Evolutionary conservation across 2,329 filamentous ascomycete genomes (phyloP).

Genomic region (Paecilomyces niveus): DNA sequence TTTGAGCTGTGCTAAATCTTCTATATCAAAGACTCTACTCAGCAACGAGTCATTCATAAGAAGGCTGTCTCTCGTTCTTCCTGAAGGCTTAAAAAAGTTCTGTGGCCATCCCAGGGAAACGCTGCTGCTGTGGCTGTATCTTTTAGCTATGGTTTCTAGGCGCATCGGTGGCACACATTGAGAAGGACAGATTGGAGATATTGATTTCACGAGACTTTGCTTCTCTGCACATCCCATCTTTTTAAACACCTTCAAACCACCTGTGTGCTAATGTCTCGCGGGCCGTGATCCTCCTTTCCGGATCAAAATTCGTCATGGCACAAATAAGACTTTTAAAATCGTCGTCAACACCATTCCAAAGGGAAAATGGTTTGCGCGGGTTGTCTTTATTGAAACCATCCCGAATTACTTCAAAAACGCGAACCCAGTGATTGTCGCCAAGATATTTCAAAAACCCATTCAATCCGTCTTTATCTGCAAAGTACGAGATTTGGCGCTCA

Average conservation of each 20-base stretch:
- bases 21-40: no score
- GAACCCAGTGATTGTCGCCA: slow-evolving; percentile 33
- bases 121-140: no score
- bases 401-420: slow-evolving; percentile 30
- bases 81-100: no score
- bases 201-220: no score
- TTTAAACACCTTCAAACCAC: slow-evolving; percentile 12
- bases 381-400: slow-evolving; percentile 36
- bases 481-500: slow-evolving; percentile 43
- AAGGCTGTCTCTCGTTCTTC: no score
- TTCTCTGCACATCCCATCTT: background rate
- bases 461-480: slow-evolving; percentile 37
- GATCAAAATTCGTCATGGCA: slow-evolving; percentile 26
- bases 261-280: slow-evolving; percentile 24
- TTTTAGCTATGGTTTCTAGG: no score
- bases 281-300: slow-evolving; percentile 23
- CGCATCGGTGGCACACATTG: no score
- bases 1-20: no score
- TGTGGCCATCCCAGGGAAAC: no score
- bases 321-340: slow-evolving; percentile 23
- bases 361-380: slow-evolving; percentile 35
- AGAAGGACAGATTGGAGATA: no score
- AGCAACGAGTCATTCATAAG: no score
- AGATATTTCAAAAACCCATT: slow-evolving; percentile 37
- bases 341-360: slow-evolving; percentile 31